Evolutionary conservation across 805 yeast genomes (phyloP).

Genomic region (Saitoella complicata): DNA sequence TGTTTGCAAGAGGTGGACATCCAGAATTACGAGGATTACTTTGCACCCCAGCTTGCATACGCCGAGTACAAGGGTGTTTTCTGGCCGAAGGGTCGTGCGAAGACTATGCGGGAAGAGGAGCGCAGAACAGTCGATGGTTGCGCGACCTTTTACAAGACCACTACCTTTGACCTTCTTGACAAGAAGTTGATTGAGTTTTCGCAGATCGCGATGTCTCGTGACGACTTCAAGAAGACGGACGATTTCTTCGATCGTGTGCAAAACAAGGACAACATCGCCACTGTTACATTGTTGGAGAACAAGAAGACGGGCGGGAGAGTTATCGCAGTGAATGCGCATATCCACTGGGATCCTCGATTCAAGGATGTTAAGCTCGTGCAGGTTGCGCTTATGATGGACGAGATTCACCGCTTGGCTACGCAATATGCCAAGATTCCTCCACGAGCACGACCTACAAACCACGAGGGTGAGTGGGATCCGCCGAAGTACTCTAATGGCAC

Average conservation of each 20-base stretch:
- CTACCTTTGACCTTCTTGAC: constrained; percentile 53
- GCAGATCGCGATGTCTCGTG: constrained; percentile 26
- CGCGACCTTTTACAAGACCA: constrained; percentile 70
- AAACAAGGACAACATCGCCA: constrained; percentile 87
- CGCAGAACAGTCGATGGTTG: constrained; percentile 94
- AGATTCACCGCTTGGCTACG: constrained; percentile 51
- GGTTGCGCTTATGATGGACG: constrained; percentile 80
- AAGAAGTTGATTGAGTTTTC: constrained; percentile 71
- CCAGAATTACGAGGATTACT: constrained; percentile 66
- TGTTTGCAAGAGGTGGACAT: constrained; percentile 95
- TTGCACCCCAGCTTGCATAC: constrained; percentile 58
- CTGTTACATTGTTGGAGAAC: constrained; percentile 60
- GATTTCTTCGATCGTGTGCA: constrained; percentile 91
- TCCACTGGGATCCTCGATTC: constrained; percentile 96
- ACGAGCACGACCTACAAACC: constrained; percentile 5
- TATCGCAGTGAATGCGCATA: constrained; percentile 75
- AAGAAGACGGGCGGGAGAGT: constrained; percentile 52
- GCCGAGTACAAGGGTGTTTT: constrained; percentile 70
- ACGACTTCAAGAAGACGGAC: constrained; percentile 78
- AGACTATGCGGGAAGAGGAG: constrained; percentile 51
- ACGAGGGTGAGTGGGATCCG: constrained; percentile 19
- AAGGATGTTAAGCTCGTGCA: constrained; percentile 94
- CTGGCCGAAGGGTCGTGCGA: constrained; percentile 79
- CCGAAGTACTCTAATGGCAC: constrained; percentile 28
- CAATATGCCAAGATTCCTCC: constrained; percentile 23